phyloP scores from a whole-genome alignment of 2,329 filamentous ascomycete species.

The Leptographium procerum region DNA sequence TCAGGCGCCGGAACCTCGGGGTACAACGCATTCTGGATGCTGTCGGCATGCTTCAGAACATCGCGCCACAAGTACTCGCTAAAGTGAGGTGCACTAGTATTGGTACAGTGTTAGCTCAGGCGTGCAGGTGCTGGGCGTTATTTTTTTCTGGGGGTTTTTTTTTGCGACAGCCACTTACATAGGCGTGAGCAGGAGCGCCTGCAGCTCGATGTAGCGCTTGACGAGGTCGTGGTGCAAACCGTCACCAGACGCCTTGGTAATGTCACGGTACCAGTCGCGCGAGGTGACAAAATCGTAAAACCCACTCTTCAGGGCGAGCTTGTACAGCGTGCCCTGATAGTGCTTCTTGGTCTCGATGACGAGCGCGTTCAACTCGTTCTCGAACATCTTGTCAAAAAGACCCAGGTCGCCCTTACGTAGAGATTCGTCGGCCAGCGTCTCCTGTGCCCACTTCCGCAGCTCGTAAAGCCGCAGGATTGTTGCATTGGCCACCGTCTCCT shows the following conservation, averaged over 20 bases:
- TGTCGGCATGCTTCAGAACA: conserved; percentile 47
- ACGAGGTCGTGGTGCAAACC: conserved; percentile 80
- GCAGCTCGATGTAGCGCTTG: conserved; percentile 71
- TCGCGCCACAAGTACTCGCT: conserved; percentile 90
- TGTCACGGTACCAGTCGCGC: conserved; percentile 83
- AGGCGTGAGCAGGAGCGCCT: conserved; percentile 53
- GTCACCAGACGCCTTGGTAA: conserved; percentile 61
- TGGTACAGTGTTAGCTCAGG: neutral
- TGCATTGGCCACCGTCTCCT: conserved; percentile 86
- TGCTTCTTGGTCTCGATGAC: conserved; percentile 68
- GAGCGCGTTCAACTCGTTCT: conserved; percentile 82
- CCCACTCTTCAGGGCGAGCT: conserved; percentile 72
- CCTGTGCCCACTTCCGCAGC: conserved; percentile 82
- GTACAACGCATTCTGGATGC: conserved; percentile 67
- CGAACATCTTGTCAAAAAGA: conserved; percentile 76
- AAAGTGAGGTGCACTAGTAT: conserved; percentile 65
- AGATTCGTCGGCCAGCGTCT: conserved; percentile 39
- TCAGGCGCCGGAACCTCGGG: conserved; percentile 57
- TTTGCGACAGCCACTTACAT: conserved; percentile 28
- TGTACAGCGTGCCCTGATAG: conserved; percentile 72
- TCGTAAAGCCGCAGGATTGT: conserved; percentile 76
- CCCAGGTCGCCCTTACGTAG: conserved; percentile 60
- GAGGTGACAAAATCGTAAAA: conserved; percentile 68
- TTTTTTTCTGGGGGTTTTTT: no score
- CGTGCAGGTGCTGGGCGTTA: no score